A percentile compares a stretch with the other conserved stretches of the same genome.
phyloP scores from a whole-genome alignment of 2,329 filamentous ascomycete genomes.

The Exophiala lecanii-corni region DNA sequence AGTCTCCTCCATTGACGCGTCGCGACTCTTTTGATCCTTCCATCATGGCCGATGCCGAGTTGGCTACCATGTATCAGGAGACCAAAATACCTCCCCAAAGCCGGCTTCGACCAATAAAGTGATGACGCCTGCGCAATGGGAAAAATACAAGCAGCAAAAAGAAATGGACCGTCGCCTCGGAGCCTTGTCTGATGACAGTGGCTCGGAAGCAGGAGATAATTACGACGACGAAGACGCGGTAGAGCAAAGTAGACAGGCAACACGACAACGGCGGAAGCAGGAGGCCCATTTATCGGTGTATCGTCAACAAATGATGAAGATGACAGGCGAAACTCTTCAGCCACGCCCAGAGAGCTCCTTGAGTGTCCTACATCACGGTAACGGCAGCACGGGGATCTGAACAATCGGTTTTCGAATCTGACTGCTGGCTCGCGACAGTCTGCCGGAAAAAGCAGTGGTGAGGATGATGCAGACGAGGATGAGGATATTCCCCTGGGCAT shows the following conservation, averaged over 20 bases:
- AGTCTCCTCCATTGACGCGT: constrained; percentile 16
- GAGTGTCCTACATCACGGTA: constrained; percentile 5
- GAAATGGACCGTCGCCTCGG: constrained; percentile 63
- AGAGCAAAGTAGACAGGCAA: constrained; percentile 67
- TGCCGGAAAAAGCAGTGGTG: constrained; percentile 34
- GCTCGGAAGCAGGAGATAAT: constrained; percentile 56
- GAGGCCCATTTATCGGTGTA: constrained; percentile 87
- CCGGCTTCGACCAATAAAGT: constrained; percentile 58
- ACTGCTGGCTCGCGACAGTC: constrained; percentile 33
- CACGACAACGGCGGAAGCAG: constrained; percentile 77
- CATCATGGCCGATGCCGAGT: constrained; percentile 41
- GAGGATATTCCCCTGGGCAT: constrained; percentile 85
- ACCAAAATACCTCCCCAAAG: constrained; percentile 30
- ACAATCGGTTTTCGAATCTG: constrained; percentile 35
- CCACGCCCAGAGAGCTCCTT: constrained; percentile 32
- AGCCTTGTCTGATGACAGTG: constrained; percentile 43
- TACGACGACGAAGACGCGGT: constrained; percentile 74
- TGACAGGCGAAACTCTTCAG: constrained; percentile 69
- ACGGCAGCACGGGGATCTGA: constrained; percentile 21
- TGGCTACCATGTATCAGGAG: constrained; percentile 44
- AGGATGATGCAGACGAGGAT: constrained; percentile 64
- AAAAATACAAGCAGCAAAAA: constrained; percentile 64
- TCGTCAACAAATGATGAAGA: constrained; percentile 94
- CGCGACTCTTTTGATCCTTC: constrained; percentile 30
- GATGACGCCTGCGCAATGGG: constrained; percentile 86